phyloP scores from a whole-genome alignment of 257 asterid genomes.

The Paraleonurus japonicus region DNA sequence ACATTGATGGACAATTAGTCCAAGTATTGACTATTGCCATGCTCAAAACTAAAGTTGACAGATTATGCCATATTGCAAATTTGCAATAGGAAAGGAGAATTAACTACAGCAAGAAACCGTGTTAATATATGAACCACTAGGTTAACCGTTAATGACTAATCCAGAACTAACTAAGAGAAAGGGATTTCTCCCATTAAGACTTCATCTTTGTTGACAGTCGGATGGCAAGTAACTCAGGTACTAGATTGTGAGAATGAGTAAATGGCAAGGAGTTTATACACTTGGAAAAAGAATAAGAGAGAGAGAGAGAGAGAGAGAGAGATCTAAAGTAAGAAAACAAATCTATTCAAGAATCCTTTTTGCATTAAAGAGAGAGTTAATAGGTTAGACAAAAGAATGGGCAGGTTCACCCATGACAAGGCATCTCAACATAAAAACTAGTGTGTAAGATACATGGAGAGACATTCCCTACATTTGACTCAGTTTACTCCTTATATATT shows the following conservation, averaged over 20 bases:
- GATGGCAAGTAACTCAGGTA: neutral
- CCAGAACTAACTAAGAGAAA: neutral
- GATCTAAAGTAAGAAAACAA: neutral
- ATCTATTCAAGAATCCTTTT: conserved; percentile 8
- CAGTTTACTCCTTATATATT: conserved; percentile 5
- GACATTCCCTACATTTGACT: neutral
- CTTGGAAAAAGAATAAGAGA: neutral
- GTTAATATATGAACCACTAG: neutral
- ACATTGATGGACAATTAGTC: neutral
- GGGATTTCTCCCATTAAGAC: neutral
- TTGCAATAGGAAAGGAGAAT: neutral
- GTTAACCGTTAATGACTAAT: conserved; percentile 1
- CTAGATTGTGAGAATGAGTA: neutral
- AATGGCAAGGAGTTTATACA: neutral
- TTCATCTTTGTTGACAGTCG: neutral
- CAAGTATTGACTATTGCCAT: neutral
- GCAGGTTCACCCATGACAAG: conserved; percentile 4
- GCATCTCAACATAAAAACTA: conserved; percentile 6
- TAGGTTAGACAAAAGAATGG: conserved; percentile 10
- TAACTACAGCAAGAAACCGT: neutral
- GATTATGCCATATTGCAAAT: neutral
- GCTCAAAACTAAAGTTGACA: neutral
- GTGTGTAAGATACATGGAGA: neutral
- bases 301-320: neutral
- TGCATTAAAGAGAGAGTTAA: neutral